A percentile compares a stretch with the other conserved stretches of the same genome.
These are phyloP conservation scores for Xylaria multiplex DNA, from an alignment of 2,329 filamentous ascomycete species.

Conservation along the genomic window DNA sequence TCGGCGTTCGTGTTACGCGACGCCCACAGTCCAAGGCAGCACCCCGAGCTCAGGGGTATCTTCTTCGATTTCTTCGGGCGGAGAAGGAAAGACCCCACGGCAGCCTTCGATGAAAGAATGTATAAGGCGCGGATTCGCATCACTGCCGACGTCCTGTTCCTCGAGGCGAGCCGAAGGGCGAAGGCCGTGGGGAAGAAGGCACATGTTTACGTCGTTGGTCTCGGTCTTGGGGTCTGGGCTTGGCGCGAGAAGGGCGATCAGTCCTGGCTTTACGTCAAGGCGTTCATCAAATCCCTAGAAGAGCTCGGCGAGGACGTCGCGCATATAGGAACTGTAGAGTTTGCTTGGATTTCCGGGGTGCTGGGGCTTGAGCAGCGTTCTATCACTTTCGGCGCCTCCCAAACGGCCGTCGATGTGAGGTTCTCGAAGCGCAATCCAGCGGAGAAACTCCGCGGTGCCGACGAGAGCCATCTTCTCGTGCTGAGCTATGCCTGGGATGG, in stretches of 20 bases:
- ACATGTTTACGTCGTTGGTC: constrained; percentile 48
- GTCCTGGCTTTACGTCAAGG: constrained; percentile 37
- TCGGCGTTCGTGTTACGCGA: constrained; percentile 31
- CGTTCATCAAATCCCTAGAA: constrained; percentile 37
- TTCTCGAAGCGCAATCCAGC: constrained; percentile 46
- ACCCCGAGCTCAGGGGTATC: constrained; percentile 39
- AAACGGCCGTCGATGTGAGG: constrained; percentile 35
- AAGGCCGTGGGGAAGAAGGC: constrained; percentile 38
- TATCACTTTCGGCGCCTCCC: constrained; percentile 6
- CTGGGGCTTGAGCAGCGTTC: constrained; percentile 21
- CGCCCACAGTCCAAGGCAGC: constrained; percentile 26
- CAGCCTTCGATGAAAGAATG: constrained; percentile 39
- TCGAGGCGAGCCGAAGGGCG: constrained; percentile 47
- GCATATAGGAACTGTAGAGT: constrained; percentile 44
- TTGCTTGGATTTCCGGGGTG: constrained; percentile 40
- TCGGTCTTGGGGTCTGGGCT: constrained; percentile 50
- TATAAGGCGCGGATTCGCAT: constrained; percentile 47
- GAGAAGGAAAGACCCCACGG: neutral
- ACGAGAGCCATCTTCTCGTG: constrained; percentile 43
- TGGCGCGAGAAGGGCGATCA: constrained; percentile 38
- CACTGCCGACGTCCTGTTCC: constrained; percentile 44
- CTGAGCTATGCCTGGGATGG: constrained; percentile 50
- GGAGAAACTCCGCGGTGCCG: constrained; percentile 37
- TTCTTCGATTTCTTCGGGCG: constrained; percentile 43
- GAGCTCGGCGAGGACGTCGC: constrained; percentile 26